These are phyloP conservation scores for Leccinellum rugosiceps DNA, from an alignment of 768 basidiomycete genomes.

Conservation along the genomic window DNA sequence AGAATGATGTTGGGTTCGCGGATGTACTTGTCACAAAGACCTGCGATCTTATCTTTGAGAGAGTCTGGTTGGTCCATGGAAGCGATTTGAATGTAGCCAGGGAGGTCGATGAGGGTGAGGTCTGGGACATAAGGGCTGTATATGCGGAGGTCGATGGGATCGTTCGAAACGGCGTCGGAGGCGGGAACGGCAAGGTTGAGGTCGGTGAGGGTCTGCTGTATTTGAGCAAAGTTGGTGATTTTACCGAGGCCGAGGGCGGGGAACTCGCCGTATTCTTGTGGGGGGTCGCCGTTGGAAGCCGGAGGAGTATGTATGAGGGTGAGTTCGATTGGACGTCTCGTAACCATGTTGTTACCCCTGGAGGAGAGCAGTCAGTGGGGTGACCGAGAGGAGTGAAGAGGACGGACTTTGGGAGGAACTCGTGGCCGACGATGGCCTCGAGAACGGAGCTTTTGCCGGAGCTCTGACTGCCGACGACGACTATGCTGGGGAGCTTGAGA, in stretches of 20 bases:
- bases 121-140: conserved; percentile 96
- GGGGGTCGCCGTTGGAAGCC: conserved; percentile 43
- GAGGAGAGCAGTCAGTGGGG: not conserved
- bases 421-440: conserved; percentile 96
- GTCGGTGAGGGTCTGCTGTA: conserved; percentile 91
- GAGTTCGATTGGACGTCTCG: conserved; percentile 94
- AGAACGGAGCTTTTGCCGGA: conserved; percentile 97
- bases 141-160: conserved; percentile 95
- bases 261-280: conserved; percentile 90
- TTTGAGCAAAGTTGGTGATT: conserved; percentile 86
- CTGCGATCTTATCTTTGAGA: conserved; percentile 88
- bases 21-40: conserved; percentile 93
- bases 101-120: conserved; percentile 94
- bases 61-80: conserved; percentile 94
- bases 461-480: conserved; percentile 97
- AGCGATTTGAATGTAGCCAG: conserved; percentile 94
- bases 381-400: not conserved
- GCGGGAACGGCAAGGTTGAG: conserved; percentile 91
- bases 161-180: conserved; percentile 87
- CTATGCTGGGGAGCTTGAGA: conserved; percentile 93
- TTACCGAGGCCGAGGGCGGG: conserved; percentile 85
- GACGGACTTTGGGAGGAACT: conserved; percentile 95
- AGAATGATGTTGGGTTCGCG: conserved; percentile 99
- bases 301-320: conserved; percentile 91
- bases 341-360: conserved; percentile 99